Percentiles rank a stretch among this genome's conserved stretches.
Evolutionary conservation across 129 eudicot genomes (phyloP).

Genomic region (Tanacetum coccineum): DNA sequence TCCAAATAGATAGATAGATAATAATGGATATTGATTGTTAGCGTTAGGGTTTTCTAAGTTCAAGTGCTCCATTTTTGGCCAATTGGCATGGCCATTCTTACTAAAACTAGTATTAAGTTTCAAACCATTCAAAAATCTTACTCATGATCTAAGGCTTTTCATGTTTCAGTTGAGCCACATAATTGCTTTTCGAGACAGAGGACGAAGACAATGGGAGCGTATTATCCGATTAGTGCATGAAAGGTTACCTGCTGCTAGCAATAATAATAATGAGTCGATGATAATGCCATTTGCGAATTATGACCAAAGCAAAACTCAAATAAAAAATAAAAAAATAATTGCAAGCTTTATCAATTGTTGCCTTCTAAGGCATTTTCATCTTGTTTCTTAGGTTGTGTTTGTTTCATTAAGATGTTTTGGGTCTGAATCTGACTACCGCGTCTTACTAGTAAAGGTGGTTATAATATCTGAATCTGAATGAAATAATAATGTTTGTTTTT

Average conservation of each 20-base stretch:
- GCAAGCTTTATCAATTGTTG: conserved; percentile 31
- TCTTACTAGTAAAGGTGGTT: too few relatives aligned
- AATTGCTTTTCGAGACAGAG: neutral
- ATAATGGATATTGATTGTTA: too few relatives aligned
- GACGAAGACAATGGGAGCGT: conserved; percentile 14
- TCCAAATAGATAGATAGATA: too few relatives aligned
- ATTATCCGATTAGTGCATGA: conserved; percentile 11
- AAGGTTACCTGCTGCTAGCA: conserved; percentile 3
- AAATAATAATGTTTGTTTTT: too few relatives aligned
- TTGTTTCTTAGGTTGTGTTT: too few relatives aligned
- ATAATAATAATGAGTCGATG: neutral
- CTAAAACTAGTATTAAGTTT: conserved; percentile 20
- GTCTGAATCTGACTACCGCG: too few relatives aligned
- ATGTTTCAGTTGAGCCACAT: conserved; percentile 22
- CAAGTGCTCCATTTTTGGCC: conserved; percentile 20
- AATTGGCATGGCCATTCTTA: conserved; percentile 21
- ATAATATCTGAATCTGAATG: too few relatives aligned
- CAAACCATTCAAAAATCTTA: conserved; percentile 18
- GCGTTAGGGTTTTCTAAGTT: conserved; percentile 16
- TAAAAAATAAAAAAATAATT: too few relatives aligned
- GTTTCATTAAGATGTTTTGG: too few relatives aligned
- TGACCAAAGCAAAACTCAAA: conserved; percentile 31
- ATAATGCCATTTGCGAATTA: conserved; percentile 18
- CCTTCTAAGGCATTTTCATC: conserved; percentile 18
- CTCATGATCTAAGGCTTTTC: conserved; percentile 24